Percentiles rank a stretch among this genome's conserved stretches.
Conservation (phyloP, 441 rosid genomes). For the Populus trichocarpa region DNA sequence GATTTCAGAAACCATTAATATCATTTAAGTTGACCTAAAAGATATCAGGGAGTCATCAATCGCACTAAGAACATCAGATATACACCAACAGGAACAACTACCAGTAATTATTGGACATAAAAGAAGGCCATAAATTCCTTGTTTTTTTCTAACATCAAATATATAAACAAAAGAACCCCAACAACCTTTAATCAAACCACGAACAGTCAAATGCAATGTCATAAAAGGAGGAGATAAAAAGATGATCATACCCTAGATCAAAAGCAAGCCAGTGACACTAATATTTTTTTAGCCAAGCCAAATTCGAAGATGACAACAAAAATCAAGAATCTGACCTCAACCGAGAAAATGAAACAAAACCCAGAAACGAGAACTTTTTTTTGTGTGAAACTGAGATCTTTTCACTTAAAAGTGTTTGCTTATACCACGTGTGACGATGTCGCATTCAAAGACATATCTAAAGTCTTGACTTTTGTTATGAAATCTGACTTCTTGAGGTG, state of each 20-base stretch:
- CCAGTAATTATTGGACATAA: neutral
- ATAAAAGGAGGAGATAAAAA: neutral
- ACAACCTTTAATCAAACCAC: neutral
- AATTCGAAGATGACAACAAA: constrained; percentile 4
- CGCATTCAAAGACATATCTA: neutral
- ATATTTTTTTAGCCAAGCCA: neutral
- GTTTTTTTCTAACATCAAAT: neutral
- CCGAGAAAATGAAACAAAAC: constrained; percentile 2
- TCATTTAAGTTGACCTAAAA: neutral
- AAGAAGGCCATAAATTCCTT: neutral
- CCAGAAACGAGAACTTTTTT: neutral
- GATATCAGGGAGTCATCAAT: neutral
- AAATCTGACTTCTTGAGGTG: neutral
- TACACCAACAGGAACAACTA: neutral
- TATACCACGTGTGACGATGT: neutral
- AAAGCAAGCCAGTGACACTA: neutral
- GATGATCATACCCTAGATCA: constrained; percentile 17
- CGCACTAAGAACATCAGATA: neutral
- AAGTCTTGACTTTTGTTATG: neutral
- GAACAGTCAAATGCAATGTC: constrained; percentile 11
- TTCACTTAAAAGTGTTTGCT: neutral
- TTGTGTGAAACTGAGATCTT: neutral
- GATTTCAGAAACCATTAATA: neutral
- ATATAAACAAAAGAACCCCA: neutral
- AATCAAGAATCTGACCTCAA: constrained; percentile 12